phyloP scores from a whole-genome alignment of 495 filamentous ascomycete genomes.

The Penicillium tannophilum region DNA sequence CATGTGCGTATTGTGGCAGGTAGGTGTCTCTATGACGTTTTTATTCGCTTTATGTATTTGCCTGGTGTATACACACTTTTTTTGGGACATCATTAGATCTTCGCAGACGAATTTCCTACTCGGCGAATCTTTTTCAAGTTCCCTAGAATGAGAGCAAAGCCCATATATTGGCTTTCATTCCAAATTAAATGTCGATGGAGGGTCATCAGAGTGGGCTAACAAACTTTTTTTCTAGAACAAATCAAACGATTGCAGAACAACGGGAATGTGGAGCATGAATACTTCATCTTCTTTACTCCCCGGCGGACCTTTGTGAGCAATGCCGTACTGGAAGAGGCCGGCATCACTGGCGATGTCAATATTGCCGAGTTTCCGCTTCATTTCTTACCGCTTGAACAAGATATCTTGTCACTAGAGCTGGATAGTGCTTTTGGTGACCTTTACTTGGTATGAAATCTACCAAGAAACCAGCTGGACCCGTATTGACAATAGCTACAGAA shows the following conservation, averaged over 20 bases:
- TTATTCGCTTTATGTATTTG: constrained; percentile 6
- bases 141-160: constrained; percentile 60
- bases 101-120: constrained; percentile 55
- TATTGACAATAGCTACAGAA: constrained; percentile 45
- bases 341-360: constrained; percentile 89
- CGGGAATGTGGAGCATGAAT: constrained; percentile 87
- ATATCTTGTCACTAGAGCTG: constrained; percentile 88
- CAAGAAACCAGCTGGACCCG: not conserved
- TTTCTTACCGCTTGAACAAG: constrained; percentile 89
- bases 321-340: constrained; percentile 88
- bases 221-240: constrained; percentile 66
- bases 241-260: constrained; percentile 85
- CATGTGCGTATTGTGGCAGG: constrained; percentile 84
- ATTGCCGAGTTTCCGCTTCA: constrained; percentile 82
- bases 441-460: constrained; percentile 62
- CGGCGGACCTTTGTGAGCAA: constrained; percentile 90
- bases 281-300: constrained; percentile 91
- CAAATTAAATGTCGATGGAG: constrained; percentile 32
- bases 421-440: constrained; percentile 84
- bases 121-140: constrained; percentile 60
- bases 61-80: not conserved
- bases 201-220: constrained; percentile 63
- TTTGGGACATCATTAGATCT: constrained; percentile 59
- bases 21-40: constrained; percentile 52
- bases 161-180: constrained; percentile 48